A percentile compares a stretch with the other conserved stretches of the same genome.
Conservation (phyloP, 371 early-diverging fungal species). For the Mortierella sp. region DNA sequence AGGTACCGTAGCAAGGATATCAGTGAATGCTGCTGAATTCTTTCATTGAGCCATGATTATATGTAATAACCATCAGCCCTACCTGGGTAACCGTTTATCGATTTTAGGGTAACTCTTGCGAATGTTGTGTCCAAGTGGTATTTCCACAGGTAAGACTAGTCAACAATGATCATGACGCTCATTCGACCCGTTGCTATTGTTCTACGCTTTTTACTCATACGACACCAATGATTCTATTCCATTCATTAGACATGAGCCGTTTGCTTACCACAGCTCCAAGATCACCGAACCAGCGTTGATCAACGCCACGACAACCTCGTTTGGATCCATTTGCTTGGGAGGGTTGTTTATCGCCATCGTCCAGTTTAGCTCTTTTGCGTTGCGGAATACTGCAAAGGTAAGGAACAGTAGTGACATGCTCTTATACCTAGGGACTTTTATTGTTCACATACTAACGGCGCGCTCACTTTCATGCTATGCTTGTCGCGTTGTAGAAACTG, state of each 20-base stretch:
- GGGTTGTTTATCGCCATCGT: slow-evolving; percentile 76
- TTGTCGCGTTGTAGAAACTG: slow-evolving; percentile 27
- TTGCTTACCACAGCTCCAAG: slow-evolving; percentile 58
- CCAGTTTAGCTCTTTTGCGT: slow-evolving; percentile 65
- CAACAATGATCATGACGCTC: neutral
- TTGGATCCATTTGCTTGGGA: slow-evolving; percentile 81
- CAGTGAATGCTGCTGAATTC: neutral
- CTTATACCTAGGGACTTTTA: neutral
- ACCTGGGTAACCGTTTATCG: neutral
- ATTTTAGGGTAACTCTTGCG: slow-evolving; percentile 69
- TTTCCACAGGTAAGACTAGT: slow-evolving; percentile 63
- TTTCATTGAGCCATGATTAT: neutral
- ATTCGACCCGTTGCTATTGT: neutral
- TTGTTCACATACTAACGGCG: neutral
- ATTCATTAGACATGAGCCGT: slow-evolving; percentile 60
- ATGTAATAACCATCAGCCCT: neutral
- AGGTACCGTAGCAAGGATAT: slow-evolving; percentile 57
- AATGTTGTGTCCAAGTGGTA: slow-evolving; percentile 87
- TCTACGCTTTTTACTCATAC: too few relatives aligned
- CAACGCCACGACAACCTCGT: slow-evolving; percentile 70
- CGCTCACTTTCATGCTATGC: neutral
- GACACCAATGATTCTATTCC: neutral
- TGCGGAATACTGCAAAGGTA: slow-evolving; percentile 66
- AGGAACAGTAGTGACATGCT: neutral
- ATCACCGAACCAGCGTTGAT: slow-evolving; percentile 63